phyloP scores from a whole-genome alignment of 2,329 filamentous ascomycete species.

The Fusarium sp. region DNA sequence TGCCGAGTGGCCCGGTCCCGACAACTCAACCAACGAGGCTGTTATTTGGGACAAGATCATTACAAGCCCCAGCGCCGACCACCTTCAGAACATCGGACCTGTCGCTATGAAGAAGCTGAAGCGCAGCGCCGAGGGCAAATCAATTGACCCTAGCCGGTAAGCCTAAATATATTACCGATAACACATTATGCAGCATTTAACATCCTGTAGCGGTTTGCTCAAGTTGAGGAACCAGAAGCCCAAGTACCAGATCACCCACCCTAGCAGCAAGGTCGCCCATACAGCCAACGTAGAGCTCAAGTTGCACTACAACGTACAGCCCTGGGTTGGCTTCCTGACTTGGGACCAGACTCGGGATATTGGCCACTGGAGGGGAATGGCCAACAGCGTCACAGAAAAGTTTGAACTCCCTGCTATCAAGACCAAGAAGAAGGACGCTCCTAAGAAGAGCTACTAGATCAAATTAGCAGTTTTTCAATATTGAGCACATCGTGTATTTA shows the following conservation, averaged over 20 bases:
- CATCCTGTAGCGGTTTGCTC: slow-evolving; percentile 70
- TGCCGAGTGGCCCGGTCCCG: slow-evolving; percentile 68
- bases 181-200: slow-evolving; percentile 11
- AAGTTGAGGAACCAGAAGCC: slow-evolving; percentile 84
- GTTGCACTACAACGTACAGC: slow-evolving; percentile 96
- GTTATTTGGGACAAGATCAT: slow-evolving; percentile 98
- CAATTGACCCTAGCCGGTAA: slow-evolving; percentile 66
- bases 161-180: slow-evolving; percentile 14
- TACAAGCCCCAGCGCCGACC: slow-evolving; percentile 72
- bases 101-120: slow-evolving; percentile 69
- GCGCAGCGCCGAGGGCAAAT: slow-evolving; percentile 67
- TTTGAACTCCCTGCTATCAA: slow-evolving; percentile 75
- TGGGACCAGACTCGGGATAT: slow-evolving; percentile 74
- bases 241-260: slow-evolving; percentile 97
- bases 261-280: slow-evolving; percentile 79
- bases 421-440: slow-evolving; percentile 56
- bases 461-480: neutral
- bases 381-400: slow-evolving; percentile 68
- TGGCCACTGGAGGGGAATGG: slow-evolving; percentile 71
- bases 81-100: slow-evolving; percentile 68
- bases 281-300: slow-evolving; percentile 78
- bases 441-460: slow-evolving; percentile 36
- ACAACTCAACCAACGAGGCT: slow-evolving; percentile 69
- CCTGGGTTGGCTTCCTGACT: slow-evolving; percentile 88
- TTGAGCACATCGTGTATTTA: slow-evolving; percentile 18